Base-by-base conservation (phyloP, 257 asterid genomes). In the Solanum boliviense region DNA sequence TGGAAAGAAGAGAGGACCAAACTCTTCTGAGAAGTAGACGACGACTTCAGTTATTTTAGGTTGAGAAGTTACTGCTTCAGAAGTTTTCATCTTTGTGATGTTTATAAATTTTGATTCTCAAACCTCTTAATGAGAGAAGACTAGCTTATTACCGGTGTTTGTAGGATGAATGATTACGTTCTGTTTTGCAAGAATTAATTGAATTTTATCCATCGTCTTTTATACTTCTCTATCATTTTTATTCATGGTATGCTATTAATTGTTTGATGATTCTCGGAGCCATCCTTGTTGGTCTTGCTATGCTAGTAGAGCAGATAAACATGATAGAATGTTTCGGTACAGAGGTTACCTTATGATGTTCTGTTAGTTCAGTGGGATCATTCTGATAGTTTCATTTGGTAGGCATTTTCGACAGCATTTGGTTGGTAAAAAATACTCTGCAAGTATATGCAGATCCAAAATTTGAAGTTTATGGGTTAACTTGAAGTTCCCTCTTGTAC, bases 1-100 rank as follows among this genome's bases (percentile, higher is more conserved):
- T 34, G 98, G 98, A 11, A 95, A 95, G 95, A 95, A 94, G 96
- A 94, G 95, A 21, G 97, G 96, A 16, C 98, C 98, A 8, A 95
- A 95, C 92, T 94, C 98, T 23, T 94, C 97, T 0, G 97, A 94
- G 92, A 95, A 94, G 94, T 94, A 92, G 86, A 90, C 31, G 41
- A 82, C 67, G 31, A 75, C 70, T 27, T 73, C 73, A 32, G 89
- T 81, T 83, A 48, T 21, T 56, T 20, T 90, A 83, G 91, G 72
- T 78, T 72, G 83, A 68, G 38, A 44, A 83, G 62, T 83, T 76
- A 79, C 88, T 87, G 81, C 76, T 13, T 81, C 67, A 46, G 18
- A 29, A 81, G 87, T 25, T 29, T 21, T 85, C 87, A 83, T 41
- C 88, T 68, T 56, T 46, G 11, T 85, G 35, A 81, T 85, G 88